Percentiles rank a stretch among this genome's conserved stretches.
These are phyloP conservation scores for Ceratocystis ficicola DNA, from an alignment of 2,329 filamentous ascomycete species.

Conservation along the genomic window DNA sequence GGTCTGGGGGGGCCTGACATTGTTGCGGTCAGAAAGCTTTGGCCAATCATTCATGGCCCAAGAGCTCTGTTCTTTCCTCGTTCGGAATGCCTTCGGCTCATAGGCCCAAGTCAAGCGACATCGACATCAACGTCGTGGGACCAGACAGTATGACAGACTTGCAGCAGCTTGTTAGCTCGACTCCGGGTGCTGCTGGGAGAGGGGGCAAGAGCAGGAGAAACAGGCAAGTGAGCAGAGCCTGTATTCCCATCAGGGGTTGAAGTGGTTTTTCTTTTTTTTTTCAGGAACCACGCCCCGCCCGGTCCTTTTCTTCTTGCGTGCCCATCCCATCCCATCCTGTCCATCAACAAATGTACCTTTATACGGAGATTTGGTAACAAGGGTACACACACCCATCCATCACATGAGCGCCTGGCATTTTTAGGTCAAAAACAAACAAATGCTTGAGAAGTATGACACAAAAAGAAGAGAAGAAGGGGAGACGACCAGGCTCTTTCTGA, in stretches of 20 bases:
- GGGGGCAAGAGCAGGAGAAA: background rate
- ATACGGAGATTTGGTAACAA: background rate
- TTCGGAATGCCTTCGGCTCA: too few relatives aligned
- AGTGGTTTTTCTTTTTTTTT: conserved; percentile 1
- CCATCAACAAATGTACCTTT: conserved; percentile 6
- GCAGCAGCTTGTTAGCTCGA: background rate
- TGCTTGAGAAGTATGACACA: background rate
- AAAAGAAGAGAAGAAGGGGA: background rate
- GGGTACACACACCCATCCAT: background rate
- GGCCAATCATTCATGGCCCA: background rate
- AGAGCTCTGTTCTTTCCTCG: background rate
- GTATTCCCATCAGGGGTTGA: conserved; percentile 12
- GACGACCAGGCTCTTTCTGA: background rate
- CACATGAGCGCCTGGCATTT: background rate
- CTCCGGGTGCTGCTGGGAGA: background rate
- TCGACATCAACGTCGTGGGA: background rate
- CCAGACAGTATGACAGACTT: background rate
- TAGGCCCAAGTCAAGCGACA: background rate
- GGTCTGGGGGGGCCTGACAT: background rate
- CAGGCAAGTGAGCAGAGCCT: background rate
- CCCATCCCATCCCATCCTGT: background rate
- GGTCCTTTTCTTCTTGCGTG: background rate
- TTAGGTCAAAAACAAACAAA: background rate
- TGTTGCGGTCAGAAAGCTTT: background rate
- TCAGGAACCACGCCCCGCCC: background rate